phyloP scores from a whole-genome alignment of 148 eudicot genomes.

The Amaranthus cruentus region DNA sequence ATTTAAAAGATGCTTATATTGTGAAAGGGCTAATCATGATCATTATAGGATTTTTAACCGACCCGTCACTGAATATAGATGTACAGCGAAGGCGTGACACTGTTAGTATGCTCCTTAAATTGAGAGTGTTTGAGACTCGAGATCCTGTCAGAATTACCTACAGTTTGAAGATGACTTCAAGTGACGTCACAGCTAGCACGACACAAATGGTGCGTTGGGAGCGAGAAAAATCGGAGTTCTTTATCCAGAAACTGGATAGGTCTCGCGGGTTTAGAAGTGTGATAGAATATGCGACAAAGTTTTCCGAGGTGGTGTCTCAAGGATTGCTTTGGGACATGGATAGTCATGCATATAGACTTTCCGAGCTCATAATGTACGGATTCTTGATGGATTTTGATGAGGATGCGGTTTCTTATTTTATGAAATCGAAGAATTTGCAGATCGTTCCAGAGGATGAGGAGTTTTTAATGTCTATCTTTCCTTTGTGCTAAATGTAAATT shows the following conservation, averaged over 20 bases:
- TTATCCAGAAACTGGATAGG: slow-evolving; percentile 36
- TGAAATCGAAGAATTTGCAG: slow-evolving; percentile 58
- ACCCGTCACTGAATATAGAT: slow-evolving; percentile 32
- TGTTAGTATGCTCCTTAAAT: slow-evolving; percentile 31
- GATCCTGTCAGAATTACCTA: slow-evolving; percentile 33
- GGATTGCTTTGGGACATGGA: slow-evolving; percentile 58
- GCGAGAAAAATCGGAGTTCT: slow-evolving; percentile 28
- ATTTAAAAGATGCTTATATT: slow-evolving; percentile 29
- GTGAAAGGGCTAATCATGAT: slow-evolving; percentile 43
- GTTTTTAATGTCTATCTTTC: slow-evolving; percentile 41
- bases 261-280: slow-evolving; percentile 25
- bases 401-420: slow-evolving; percentile 42
- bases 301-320: slow-evolving; percentile 46
- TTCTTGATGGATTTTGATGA: slow-evolving; percentile 44
- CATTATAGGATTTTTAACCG: slow-evolving; percentile 48
- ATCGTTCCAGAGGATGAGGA: slow-evolving; percentile 46
- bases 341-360: slow-evolving; percentile 30
- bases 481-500: slow-evolving; percentile 21
- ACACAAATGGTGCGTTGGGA: slow-evolving; percentile 54
- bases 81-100: slow-evolving; percentile 36
- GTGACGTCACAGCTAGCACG: slow-evolving; percentile 33
- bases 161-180: slow-evolving; percentile 37
- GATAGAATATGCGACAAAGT: slow-evolving; percentile 45
- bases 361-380: slow-evolving; percentile 52
- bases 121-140: slow-evolving; percentile 31